Percentiles rank a stretch among this genome's conserved stretches.
Evolutionary conservation across 2,329 filamentous ascomycete species (phyloP).

Genomic region (Ustilaginoidea virens): DNA sequence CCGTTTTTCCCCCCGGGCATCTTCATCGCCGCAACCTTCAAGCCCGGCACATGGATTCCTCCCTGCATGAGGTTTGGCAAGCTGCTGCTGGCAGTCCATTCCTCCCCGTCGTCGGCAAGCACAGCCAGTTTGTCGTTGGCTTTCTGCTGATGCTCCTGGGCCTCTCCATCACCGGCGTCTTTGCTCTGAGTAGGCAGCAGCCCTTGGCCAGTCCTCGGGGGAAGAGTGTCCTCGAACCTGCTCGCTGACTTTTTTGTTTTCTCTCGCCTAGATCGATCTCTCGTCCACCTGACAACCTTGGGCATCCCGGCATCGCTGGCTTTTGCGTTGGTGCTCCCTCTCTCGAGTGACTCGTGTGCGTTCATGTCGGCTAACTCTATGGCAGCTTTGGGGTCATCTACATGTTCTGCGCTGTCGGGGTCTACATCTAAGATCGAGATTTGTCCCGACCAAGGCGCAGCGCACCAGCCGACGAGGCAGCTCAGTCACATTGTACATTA

Average conservation of each 20-base stretch:
- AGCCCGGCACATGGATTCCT: constrained; percentile 51
- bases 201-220: too few relatives aligned
- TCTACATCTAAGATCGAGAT: constrained; percentile 68
- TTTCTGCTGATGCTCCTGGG: constrained; percentile 61
- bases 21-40: not conserved
- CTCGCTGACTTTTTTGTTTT: not conserved
- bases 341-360: too few relatives aligned
- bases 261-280: constrained; percentile 54
- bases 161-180: constrained; percentile 59
- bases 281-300: constrained; percentile 60
- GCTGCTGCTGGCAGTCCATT: constrained; percentile 80
- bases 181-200: constrained; percentile 76
- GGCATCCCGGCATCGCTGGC: constrained; percentile 78
- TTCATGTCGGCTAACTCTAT: constrained; percentile 10
- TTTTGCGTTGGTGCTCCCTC: constrained; percentile 54
- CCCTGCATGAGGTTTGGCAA: constrained; percentile 84
- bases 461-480: not conserved
- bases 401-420: constrained; percentile 97
- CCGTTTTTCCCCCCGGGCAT: too few relatives aligned
- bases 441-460: constrained; percentile 3
- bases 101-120: constrained; percentile 63
- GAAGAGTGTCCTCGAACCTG: not conserved
- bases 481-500: constrained; percentile 20
- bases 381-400: constrained; percentile 81
- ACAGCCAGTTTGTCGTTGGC: constrained; percentile 68